A percentile compares a stretch with the other conserved stretches of the same genome.
These are phyloP conservation scores for Penicillium alfredii DNA, from an alignment of 495 filamentous ascomycete species.

Conservation along the genomic window DNA sequence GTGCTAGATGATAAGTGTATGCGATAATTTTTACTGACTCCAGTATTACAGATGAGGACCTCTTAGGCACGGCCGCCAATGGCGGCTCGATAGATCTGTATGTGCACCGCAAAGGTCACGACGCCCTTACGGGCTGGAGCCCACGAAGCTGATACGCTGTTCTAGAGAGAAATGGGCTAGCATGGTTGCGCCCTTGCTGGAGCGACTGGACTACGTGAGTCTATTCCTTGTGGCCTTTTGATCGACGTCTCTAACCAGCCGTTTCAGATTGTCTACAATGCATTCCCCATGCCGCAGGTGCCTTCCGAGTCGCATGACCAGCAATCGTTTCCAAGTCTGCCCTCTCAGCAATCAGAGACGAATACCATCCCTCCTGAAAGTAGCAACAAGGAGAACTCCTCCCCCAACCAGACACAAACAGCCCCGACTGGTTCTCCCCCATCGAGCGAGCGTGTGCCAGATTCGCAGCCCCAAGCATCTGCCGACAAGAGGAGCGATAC, in stretches of 20 bases:
- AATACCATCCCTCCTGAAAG: constrained; percentile 28
- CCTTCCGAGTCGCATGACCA: constrained; percentile 26
- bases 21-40: constrained; percentile 2
- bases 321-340: constrained; percentile 25
- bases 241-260: constrained; percentile 7
- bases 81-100: constrained; percentile 69
- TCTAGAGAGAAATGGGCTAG: constrained; percentile 50
- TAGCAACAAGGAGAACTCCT: constrained; percentile 51
- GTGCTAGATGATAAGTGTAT: background rate
- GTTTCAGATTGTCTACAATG: constrained; percentile 46
- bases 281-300: constrained; percentile 44
- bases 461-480: constrained; percentile 44
- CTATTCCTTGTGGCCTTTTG: background rate
- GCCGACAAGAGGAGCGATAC: constrained; percentile 32
- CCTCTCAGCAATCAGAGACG: constrained; percentile 29
- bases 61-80: constrained; percentile 56
- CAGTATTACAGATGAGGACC: constrained; percentile 47
- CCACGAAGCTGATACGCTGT: constrained; percentile 23
- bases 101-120: constrained; percentile 14
- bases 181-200: constrained; percentile 45
- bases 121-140: constrained; percentile 1
- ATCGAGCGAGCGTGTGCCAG: constrained; percentile 41
- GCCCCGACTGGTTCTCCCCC: constrained; percentile 21
- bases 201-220: constrained; percentile 49
- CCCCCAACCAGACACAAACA: constrained; percentile 28